A percentile compares a stretch with the other conserved stretches of the same genome.
Evolutionary conservation across 2,329 filamentous ascomycete species (phyloP).

Genomic region (Hypoxylon sp.): DNA sequence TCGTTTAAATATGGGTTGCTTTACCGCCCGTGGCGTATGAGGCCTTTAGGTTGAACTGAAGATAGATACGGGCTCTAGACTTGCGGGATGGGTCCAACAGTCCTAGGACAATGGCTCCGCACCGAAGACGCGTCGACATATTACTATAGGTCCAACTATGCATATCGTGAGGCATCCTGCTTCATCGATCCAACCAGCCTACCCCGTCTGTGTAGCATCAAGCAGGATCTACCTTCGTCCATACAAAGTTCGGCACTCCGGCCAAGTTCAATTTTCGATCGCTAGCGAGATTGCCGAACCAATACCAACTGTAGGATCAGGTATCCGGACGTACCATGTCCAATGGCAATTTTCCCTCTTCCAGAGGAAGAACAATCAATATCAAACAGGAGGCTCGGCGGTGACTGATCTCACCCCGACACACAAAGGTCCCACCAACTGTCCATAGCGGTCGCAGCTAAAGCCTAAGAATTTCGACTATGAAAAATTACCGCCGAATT

Average conservation of each 20-base stretch:
- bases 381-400: slow-evolving; percentile 31
- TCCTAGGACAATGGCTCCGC: not conserved
- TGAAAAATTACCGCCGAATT: slow-evolving; percentile 7
- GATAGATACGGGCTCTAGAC: not conserved
- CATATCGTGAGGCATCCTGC: slow-evolving; percentile 31
- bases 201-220: slow-evolving; percentile 14
- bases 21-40: slow-evolving; percentile 37
- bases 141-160: slow-evolving; percentile 22
- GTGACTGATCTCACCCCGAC: slow-evolving; percentile 21
- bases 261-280: slow-evolving; percentile 27
- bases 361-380: slow-evolving; percentile 23
- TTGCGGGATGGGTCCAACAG: slow-evolving; percentile 5
- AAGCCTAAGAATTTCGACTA: slow-evolving; percentile 5
- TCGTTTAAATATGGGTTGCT: slow-evolving; percentile 13
- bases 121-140: slow-evolving; percentile 3
- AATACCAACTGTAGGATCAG: slow-evolving; percentile 33
- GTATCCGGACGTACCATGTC: slow-evolving; percentile 16
- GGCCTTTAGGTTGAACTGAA: slow-evolving; percentile 13
- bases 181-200: slow-evolving; percentile 20
- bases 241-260: slow-evolving; percentile 24
- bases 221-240: slow-evolving; percentile 1
- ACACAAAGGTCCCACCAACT: slow-evolving; percentile 18
- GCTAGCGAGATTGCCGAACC: slow-evolving; percentile 43
- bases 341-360: slow-evolving; percentile 22
- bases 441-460: slow-evolving; percentile 1